Conservation (phyloP, 495 filamentous ascomycete genomes). For the Lophiostoma macrostomum region DNA sequence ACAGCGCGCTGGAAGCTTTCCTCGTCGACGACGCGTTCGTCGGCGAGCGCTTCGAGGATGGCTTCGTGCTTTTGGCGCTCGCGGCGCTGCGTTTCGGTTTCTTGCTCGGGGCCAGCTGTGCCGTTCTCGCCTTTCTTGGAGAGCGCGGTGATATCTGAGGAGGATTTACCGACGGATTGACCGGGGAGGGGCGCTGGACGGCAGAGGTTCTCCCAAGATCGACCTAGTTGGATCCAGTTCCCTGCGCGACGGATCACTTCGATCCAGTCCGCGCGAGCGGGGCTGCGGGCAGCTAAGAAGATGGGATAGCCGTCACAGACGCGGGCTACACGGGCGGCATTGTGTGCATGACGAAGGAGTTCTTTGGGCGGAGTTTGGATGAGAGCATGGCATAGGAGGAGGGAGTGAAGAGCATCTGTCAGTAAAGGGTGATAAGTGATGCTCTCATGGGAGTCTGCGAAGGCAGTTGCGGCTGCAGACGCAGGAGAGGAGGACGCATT, state of each 20-base stretch:
- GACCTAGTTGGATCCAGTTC: constrained; percentile 62
- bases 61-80: constrained; percentile 61
- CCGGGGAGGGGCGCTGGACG: constrained; percentile 62
- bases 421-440: constrained; percentile 77
- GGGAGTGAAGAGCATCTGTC: constrained; percentile 68
- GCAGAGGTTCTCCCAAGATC: constrained; percentile 68
- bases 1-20: constrained; percentile 60
- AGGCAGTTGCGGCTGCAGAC: constrained; percentile 30
- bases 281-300: constrained; percentile 69
- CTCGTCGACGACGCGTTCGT: constrained; percentile 64
- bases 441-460: constrained; percentile 55
- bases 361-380: constrained; percentile 72
- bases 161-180: constrained; percentile 13
- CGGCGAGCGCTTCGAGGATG: constrained; percentile 60
- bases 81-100: constrained; percentile 49
- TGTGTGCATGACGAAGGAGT: constrained; percentile 70
- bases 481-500: constrained; percentile 19
- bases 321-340: constrained; percentile 69
- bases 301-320: constrained; percentile 76
- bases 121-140: constrained; percentile 15
- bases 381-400: constrained; percentile 70
- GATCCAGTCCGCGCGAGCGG: constrained; percentile 73
- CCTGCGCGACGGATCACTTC: constrained; percentile 63
- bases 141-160: neutral
- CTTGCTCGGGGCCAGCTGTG: constrained; percentile 29